Evolutionary conservation across 352 stramenopile genomes (phyloP).

Genomic region (Globisporangium spinosum): DNA sequence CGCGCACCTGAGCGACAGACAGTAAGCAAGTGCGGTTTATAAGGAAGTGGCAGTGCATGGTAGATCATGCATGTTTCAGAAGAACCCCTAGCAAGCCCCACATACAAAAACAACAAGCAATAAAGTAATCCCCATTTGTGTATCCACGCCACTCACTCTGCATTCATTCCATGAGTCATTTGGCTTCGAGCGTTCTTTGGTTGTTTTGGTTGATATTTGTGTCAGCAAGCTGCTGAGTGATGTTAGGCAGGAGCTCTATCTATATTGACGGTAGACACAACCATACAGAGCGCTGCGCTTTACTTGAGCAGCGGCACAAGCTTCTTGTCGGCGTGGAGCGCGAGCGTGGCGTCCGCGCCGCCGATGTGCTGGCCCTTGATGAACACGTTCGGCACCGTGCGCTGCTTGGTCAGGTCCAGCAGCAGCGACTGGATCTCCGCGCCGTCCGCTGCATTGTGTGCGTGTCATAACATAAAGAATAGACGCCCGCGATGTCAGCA

Average conservation of each 20-base stretch:
- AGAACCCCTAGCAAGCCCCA: not conserved
- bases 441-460: slow-evolving; percentile 64
- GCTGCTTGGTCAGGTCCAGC: slow-evolving; percentile 90
- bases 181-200: not conserved
- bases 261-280: not conserved
- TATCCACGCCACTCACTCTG: not conserved
- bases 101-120: slow-evolving; percentile 1
- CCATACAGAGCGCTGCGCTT: not conserved
- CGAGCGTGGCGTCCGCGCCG: slow-evolving; percentile 85
- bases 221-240: not conserved
- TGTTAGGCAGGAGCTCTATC: not conserved
- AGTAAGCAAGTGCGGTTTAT: not conserved
- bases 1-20: not conserved
- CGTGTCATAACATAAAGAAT: not conserved
- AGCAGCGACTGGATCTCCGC: slow-evolving; percentile 90
- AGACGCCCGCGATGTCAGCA: too few species aligned
- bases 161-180: not conserved
- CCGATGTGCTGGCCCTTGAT: slow-evolving; percentile 95
- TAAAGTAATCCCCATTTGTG: not conserved
- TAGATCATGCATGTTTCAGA: not conserved
- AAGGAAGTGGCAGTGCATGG: not conserved
- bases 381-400: slow-evolving; percentile 98
- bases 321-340: slow-evolving; percentile 52
- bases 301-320: slow-evolving; percentile 56
- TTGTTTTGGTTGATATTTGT: not conserved